Conservation (phyloP, 1,139 yeast species). For the Candida pseudocylindracea region DNA sequence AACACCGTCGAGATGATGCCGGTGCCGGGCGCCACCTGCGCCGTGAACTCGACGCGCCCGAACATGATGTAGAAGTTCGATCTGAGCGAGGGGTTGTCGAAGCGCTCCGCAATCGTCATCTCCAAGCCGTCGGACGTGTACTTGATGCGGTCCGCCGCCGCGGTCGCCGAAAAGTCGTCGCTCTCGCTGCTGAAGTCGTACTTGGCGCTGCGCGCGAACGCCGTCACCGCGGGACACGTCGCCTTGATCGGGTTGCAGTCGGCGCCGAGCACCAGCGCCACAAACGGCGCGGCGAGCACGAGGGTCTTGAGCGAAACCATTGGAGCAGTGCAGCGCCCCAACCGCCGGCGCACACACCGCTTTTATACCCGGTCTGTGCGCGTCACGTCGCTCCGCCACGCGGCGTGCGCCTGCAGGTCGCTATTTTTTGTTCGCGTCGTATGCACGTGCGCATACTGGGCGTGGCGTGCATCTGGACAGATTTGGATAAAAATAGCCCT, state of each 20-base stretch:
- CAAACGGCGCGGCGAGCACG: background rate
- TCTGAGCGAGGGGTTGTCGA: constrained; percentile 53
- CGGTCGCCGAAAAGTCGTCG: constrained; percentile 1
- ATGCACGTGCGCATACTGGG: no score
- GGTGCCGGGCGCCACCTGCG: constrained; percentile 50
- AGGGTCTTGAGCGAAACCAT: no score
- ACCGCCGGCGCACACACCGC: no score
- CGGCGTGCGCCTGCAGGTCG: no score
- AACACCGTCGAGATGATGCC: constrained; percentile 69
- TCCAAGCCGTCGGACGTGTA: constrained; percentile 24
- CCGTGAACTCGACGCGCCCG: constrained; percentile 54
- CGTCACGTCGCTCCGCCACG: no score
- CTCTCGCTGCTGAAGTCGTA: constrained; percentile 7
- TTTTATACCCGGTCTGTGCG: no score
- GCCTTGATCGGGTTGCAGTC: constrained; percentile 14
- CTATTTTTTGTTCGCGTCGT: no score
- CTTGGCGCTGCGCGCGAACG: constrained; percentile 29
- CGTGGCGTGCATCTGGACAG: no score
- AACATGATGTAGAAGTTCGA: constrained; percentile 73
- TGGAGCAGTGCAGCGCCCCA: no score
- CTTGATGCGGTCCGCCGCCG: constrained; percentile 4
- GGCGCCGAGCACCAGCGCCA: constrained; percentile 1
- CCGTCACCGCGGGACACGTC: constrained; percentile 21
- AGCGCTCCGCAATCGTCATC: constrained; percentile 33
- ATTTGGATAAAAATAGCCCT: no score